Conservation (phyloP, 2,329 filamentous ascomycete genomes). For the Penicillium sumatraense region DNA sequence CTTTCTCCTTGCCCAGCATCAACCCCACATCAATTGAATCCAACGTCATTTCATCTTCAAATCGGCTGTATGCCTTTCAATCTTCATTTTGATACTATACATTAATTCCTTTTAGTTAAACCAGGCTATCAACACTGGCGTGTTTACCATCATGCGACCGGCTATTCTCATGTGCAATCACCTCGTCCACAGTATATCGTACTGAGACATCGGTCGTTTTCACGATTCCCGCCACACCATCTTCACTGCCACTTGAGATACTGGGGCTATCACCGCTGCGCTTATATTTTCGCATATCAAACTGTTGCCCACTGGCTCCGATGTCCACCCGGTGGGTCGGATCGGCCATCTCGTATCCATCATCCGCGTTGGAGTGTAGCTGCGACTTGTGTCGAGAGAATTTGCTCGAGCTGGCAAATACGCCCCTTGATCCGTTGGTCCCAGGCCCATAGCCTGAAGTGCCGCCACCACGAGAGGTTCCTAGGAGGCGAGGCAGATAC, state of each 20-base stretch:
- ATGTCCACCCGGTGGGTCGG: constrained; percentile 12
- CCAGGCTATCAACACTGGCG: constrained; percentile 23
- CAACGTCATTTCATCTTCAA: no score
- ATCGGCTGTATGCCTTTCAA: not conserved
- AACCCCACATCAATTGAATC: no score
- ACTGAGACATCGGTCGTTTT: constrained; percentile 27
- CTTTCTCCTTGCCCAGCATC: not conserved
- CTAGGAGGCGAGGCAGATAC: constrained; percentile 25
- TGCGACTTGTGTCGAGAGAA: constrained; percentile 13
- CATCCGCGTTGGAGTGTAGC: constrained; percentile 8
- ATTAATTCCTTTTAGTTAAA: constrained; percentile 11
- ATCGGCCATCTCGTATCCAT: constrained; percentile 27
- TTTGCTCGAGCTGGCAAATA: constrained; percentile 9
- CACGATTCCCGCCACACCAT: constrained; percentile 20
- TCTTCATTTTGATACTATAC: not conserved
- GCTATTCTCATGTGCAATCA: not conserved
- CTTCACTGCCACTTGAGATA: constrained; percentile 19
- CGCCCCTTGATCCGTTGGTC: constrained; percentile 12
- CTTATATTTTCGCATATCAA: constrained; percentile 28
- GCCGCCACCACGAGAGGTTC: constrained; percentile 18
- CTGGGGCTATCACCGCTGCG: constrained; percentile 17
- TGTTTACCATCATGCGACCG: constrained; percentile 15
- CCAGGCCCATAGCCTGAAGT: constrained; percentile 14
- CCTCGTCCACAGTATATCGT: constrained; percentile 14
- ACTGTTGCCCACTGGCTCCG: not conserved